Evolutionary conservation across 768 basidiomycete genomes (phyloP).

Genomic region (Tricholoma hemisulphureum): DNA sequence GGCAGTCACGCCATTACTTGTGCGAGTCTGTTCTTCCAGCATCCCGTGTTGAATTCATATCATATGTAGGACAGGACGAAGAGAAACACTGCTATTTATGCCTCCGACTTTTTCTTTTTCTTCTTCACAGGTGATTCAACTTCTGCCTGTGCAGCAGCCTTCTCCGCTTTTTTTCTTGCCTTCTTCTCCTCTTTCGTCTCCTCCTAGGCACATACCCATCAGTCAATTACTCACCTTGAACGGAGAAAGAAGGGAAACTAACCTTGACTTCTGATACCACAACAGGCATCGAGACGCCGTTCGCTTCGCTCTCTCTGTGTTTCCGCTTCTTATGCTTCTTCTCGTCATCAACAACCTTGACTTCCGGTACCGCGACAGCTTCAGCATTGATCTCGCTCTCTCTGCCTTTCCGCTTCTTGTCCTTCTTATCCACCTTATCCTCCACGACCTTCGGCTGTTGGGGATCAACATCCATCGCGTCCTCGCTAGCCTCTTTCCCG

Average conservation of each 20-base stretch:
- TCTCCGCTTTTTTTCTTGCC: constrained; percentile 71
- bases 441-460: constrained; percentile 30
- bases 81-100: constrained; percentile 19
- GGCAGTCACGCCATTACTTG: too few relatives aligned
- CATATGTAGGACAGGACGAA: too few relatives aligned
- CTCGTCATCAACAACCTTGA: not conserved
- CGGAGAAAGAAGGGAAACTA: constrained; percentile 18
- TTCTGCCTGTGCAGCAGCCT: constrained; percentile 36
- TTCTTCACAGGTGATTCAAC: constrained; percentile 49
- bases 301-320: not conserved
- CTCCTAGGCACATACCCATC: constrained; percentile 28
- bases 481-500: constrained; percentile 31
- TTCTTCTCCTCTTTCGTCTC: constrained; percentile 87
- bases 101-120: constrained; percentile 59
- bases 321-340: constrained; percentile 28
- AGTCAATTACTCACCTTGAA: too few relatives aligned
- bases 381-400: constrained; percentile 53
- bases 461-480: constrained; percentile 46
- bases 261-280: constrained; percentile 39
- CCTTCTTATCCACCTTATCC: constrained; percentile 38
- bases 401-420: constrained; percentile 51
- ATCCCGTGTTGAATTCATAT: too few relatives aligned
- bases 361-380: not conserved
- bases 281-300: not conserved
- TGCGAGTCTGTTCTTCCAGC: too few relatives aligned